Conservation (phyloP, 202 grass and related monocot species). For the Brachypodium distachyon region DNA sequence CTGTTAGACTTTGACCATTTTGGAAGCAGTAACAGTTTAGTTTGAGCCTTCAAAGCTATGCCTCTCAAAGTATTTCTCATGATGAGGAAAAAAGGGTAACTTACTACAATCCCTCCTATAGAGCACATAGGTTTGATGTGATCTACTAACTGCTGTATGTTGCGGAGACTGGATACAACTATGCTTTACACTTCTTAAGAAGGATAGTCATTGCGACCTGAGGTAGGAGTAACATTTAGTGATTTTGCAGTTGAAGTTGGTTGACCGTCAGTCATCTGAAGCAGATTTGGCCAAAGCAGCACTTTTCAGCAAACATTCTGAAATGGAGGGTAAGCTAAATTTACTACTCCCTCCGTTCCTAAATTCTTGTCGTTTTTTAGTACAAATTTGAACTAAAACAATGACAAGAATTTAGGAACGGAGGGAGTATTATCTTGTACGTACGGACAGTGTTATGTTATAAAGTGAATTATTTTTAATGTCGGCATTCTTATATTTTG, state of each 20-base stretch:
- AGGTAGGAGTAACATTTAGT: not conserved
- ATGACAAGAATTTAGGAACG: too few species aligned
- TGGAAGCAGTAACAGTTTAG: not conserved
- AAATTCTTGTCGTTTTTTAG: too few species aligned
- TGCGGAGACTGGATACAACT: not conserved
- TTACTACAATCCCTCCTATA: not conserved
- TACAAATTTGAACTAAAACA: too few species aligned
- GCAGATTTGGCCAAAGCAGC: slow-evolving; percentile 54
- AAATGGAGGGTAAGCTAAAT: slow-evolving; percentile 75
- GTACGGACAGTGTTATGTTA: not conserved
- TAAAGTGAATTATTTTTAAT: not conserved
- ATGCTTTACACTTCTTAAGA: not conserved
- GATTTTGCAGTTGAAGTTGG: slow-evolving; percentile 55
- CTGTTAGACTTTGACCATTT: not conserved
- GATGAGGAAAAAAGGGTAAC: not conserved
- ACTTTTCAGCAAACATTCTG: slow-evolving; percentile 76
- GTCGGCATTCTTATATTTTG: slow-evolving; percentile 1
- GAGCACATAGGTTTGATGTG: not conserved
- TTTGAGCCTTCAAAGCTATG: not conserved
- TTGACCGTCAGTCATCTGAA: slow-evolving; percentile 61
- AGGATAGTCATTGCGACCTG: not conserved
- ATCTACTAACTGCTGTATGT: not conserved
- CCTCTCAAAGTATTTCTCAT: not conserved
- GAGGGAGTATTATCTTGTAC: too few species aligned
- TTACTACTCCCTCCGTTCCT: not conserved